Evolutionary conservation across 257 asterid genomes (phyloP), one percentile per base, ranked within the genome.

Genomic region (Orobanche coerulescens): DNA sequence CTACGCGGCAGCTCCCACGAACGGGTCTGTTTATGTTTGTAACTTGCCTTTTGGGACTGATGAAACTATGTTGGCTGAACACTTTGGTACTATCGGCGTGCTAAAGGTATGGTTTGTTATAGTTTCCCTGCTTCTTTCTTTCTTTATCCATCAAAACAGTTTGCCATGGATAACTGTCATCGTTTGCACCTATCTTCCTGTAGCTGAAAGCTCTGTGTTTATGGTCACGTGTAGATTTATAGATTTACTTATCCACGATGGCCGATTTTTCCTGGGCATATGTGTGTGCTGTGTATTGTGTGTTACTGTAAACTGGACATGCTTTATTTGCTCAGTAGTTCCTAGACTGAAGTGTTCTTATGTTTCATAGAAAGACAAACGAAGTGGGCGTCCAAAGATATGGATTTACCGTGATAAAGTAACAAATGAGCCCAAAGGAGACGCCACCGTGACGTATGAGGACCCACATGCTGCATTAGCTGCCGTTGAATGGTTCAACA

Each of bases 401-500:
- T 93, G 98, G 98, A 56, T 89, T 34, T 93, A 93, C 73, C 95
- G 26, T 52, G 97, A 93, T 74, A 93, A 93, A 78, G 82, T 71
- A 65, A 89, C 97, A 6, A 81, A 81, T 71, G 97, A 88, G 80
- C 99, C 96, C 2, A 93, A 92, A 75, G 99, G 99, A 46, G 99
- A 93, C 73, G 99, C 99, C 61, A 93, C 96, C 0, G 95, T 93
- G 69, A 86, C 99, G 6, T 93, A 93, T 69, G 98, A 93, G 80
- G 99, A 89, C 59, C 97, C 97, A 44, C 99, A 86, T 77, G 99
- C 99, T 74, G 99, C 97, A 56, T 73, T 81, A 73, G 99, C 99
- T 70, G 99, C 96, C 70, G 87, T 89, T 68, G 99, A 93, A 46
- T 93, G 98, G 98, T 93, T 88, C 69, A 81, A 93, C 75, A 82